A percentile compares a stretch with the other conserved stretches of the same genome.
These are phyloP conservation scores for Fusarium oligoseptatum DNA, from an alignment of 2,329 filamentous ascomycete genomes.

Conservation along the genomic window DNA sequence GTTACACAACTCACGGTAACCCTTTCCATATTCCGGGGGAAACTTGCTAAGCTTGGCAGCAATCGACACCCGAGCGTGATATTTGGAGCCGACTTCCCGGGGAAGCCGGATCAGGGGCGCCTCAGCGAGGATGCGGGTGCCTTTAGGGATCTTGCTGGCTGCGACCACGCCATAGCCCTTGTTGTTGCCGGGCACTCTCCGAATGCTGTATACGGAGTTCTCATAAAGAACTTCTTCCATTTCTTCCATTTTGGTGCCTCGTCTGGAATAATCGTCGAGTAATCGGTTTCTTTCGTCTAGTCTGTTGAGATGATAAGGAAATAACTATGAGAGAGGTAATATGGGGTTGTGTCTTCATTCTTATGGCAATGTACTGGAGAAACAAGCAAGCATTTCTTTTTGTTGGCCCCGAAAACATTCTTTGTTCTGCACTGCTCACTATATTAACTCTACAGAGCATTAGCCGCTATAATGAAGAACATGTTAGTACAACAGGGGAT, in stretches of 20 bases:
- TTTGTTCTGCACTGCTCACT: background rate
- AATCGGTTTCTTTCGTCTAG: background rate
- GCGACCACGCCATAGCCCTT: slow-evolving; percentile 32
- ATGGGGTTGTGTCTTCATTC: background rate
- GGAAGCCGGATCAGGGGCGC: background rate
- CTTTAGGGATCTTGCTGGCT: slow-evolving; percentile 15
- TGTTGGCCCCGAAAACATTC: background rate
- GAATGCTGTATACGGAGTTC: background rate
- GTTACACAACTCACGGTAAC: slow-evolving; percentile 14
- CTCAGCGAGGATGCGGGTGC: slow-evolving; percentile 33
- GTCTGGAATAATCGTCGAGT: background rate
- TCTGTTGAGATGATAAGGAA: background rate
- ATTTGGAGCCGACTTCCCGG: background rate
- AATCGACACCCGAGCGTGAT: background rate
- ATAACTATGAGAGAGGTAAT: background rate
- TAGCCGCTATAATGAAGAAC: background rate
- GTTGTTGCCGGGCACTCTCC: slow-evolving; percentile 5
- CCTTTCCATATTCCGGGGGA: background rate
- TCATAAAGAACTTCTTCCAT: background rate
- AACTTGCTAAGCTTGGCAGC: background rate
- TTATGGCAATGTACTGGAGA: background rate
- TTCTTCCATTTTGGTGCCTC: background rate
- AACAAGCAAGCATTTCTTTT: background rate
- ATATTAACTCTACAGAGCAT: background rate
- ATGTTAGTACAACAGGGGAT: background rate